Evolutionary conservation across 1,284 basidiomycete species (phyloP), one percentile per base, ranked within the genome.

Genomic region (Ceratobasidium sp.): DNA sequence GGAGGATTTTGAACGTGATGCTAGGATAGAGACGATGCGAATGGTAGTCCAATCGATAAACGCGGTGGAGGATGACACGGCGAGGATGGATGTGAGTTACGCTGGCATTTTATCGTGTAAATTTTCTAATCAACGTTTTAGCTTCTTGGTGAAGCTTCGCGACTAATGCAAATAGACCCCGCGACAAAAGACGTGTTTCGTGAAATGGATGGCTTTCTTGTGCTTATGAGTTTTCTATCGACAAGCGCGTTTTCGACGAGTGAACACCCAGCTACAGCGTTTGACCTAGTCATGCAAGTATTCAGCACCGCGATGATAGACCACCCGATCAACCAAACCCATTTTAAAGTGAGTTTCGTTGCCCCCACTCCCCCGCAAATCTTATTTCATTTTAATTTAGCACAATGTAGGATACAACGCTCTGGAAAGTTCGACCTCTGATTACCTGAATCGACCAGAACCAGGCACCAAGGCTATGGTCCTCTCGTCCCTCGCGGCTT

Each of bases 191-290:
- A 88, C 68, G 85, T 87, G 7, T 92, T 92, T 76, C 82, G 89
- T 7, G 88, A 90, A 74, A 80, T 88, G 74, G 90, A 92, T 72
- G 90, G 90, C 0, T 91, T 91, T 74, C 78, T 91, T 23, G 82
- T 85, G 16, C 78, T 90, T 47, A 85, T 90, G 78, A 88, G 84
- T 72, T 81, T 87, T 30, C 79, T 92, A 2, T 88, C 88, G 1
- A 84, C 60, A 16, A 53, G 46, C 70, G 70, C 47, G 64, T 72
- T 44, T 33, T 73, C 25, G 56, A 50, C 36, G 42, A 67, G 23
- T 83, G 21, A 85, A 87, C 71, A 83, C 80, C 64, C 81, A 84
- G 54, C 81, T 83, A 50, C 78, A 85, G 62, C 41, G 1, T 42
- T 54, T 25, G 52, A 66, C 25, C 33, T 41, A 16, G 82, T 83